Conservation (phyloP, 2,329 filamentous ascomycete species). For the Aotearoamyces nothofagi region DNA sequence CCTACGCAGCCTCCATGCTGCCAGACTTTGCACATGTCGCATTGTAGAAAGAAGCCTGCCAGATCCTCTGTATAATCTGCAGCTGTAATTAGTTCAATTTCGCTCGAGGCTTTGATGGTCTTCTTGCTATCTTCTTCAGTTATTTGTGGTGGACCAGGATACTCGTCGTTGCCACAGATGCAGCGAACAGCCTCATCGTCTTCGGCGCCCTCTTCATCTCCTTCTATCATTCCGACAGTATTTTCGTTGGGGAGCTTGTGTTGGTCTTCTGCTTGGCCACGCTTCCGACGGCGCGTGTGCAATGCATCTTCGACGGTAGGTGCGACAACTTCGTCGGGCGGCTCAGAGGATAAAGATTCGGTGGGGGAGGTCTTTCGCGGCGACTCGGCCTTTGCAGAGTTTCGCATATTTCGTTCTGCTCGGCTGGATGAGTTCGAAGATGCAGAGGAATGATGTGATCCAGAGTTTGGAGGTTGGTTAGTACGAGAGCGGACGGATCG, state of each 20-base stretch:
- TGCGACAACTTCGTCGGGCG: conserved; percentile 41
- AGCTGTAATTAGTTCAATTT: conserved; percentile 39
- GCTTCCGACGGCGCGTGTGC: conserved; percentile 64
- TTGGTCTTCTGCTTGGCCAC: conserved; percentile 35
- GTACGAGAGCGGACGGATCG: conserved; percentile 83
- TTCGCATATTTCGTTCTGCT: conserved; percentile 58
- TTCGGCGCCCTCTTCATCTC: conserved; percentile 47
- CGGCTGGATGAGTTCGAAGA: conserved; percentile 66
- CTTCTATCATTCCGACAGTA: conserved; percentile 23
- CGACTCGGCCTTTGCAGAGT: conserved; percentile 57
- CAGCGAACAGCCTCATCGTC: conserved; percentile 94
- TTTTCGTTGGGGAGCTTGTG: conserved; percentile 29
- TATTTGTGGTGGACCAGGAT: conserved; percentile 60
- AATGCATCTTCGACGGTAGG: conserved; percentile 43
- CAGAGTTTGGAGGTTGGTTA: conserved; percentile 51
- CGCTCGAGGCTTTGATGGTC: conserved; percentile 38
- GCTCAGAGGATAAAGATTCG: conserved; percentile 56
- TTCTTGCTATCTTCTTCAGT: conserved; percentile 38
- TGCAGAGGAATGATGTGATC: conserved; percentile 63
- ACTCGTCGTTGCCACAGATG: conserved; percentile 88
- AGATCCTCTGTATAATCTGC: conserved; percentile 54
- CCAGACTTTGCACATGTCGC: conserved; percentile 96
- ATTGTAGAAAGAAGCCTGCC: conserved; percentile 94
- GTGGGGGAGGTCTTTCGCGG: conserved; percentile 62
- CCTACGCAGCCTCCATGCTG: conserved; percentile 96